phyloP scores from a whole-genome alignment of 1,284 basidiomycete genomes.

The Salmacisia buchloeana region DNA sequence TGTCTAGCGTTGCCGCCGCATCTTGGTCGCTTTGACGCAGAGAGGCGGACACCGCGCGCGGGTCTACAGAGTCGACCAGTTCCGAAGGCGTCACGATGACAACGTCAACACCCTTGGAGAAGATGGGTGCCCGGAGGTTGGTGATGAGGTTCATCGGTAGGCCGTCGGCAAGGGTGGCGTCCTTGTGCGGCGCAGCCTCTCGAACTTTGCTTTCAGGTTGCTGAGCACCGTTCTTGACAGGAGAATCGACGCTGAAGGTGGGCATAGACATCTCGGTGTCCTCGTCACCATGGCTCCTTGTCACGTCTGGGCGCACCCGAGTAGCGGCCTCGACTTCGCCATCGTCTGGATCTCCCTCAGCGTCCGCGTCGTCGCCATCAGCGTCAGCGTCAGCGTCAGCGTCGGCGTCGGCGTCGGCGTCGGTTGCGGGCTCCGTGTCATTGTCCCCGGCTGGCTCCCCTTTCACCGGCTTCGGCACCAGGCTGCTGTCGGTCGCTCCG shows the following conservation, averaged over 20 bases:
- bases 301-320: no score
- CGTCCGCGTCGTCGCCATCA: slow-evolving; percentile 24
- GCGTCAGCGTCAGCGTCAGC: slow-evolving; percentile 23
- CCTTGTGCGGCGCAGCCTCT: slow-evolving; percentile 19
- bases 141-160: slow-evolving; percentile 38
- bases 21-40: slow-evolving; percentile 32
- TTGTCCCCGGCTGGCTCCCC: no score
- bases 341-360: slow-evolving; percentile 28
- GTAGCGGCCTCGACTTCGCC: slow-evolving; percentile 25
- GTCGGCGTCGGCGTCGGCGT: slow-evolving; percentile 25
- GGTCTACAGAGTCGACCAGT: slow-evolving; percentile 33
- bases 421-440: no score
- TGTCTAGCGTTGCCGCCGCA: slow-evolving; percentile 27
- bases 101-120: slow-evolving; percentile 35
- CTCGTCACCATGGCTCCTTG: no score
- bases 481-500: background rate
- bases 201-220: slow-evolving; percentile 45
- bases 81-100: slow-evolving; percentile 37
- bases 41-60: slow-evolving; percentile 31
- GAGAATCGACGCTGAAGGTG: slow-evolving; percentile 14
- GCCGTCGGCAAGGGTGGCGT: slow-evolving; percentile 35
- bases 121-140: slow-evolving; percentile 45
- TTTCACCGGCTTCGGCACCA: slow-evolving; percentile 12
- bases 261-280: no score
- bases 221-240: slow-evolving; percentile 17